Conservation (phyloP, 371 early-diverging fungal species). For the Mortierella sp. region DNA sequence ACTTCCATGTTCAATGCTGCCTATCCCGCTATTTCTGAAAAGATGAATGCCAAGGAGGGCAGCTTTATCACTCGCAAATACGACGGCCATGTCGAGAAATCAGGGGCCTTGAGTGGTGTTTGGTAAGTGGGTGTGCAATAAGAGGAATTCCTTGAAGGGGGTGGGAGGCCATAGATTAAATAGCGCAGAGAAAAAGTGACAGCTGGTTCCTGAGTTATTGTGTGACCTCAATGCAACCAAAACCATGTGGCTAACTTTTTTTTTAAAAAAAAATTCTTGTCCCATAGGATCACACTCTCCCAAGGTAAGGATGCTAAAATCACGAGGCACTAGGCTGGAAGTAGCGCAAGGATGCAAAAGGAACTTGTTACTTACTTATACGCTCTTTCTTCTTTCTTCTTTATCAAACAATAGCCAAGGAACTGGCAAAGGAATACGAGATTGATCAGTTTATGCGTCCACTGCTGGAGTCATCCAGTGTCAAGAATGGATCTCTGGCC, state of each 20-base stretch:
- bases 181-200: neutral
- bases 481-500: slow-evolving; percentile 3
- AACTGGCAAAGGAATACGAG: slow-evolving; percentile 47
- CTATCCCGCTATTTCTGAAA: slow-evolving; percentile 55
- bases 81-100: slow-evolving; percentile 38
- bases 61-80: slow-evolving; percentile 35
- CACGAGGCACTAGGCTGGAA: neutral
- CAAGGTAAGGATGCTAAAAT: slow-evolving; percentile 29
- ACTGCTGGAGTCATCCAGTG: slow-evolving; percentile 31
- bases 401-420: slow-evolving; percentile 24
- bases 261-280: neutral
- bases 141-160: too few species aligned
- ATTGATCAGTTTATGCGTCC: slow-evolving; percentile 55
- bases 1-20: slow-evolving; percentile 56
- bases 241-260: slow-evolving; percentile 30
- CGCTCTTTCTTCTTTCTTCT: neutral
- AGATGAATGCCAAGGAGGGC: slow-evolving; percentile 52
- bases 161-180: neutral
- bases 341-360: neutral
- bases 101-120: slow-evolving; percentile 41
- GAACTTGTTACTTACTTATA: neutral
- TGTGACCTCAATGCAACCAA: neutral
- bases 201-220: slow-evolving; percentile 1
- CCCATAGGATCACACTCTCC: slow-evolving; percentile 40
- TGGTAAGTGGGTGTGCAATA: slow-evolving; percentile 26